These are phyloP conservation scores for Trichoderma endophyticum DNA, from an alignment of 2,329 filamentous ascomycete species.

Conservation along the genomic window DNA sequence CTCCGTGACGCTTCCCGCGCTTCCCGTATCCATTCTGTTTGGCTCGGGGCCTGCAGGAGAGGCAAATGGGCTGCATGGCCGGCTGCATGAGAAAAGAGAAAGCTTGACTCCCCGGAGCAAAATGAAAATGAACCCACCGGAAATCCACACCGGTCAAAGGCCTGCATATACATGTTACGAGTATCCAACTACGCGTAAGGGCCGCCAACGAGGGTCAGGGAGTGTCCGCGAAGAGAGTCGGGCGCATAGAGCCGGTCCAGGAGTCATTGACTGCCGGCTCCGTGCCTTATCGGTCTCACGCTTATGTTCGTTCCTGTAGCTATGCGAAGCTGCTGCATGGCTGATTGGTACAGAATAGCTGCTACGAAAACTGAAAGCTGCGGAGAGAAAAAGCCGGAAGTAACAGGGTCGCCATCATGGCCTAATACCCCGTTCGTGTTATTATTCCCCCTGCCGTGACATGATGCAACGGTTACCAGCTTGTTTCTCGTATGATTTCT, in stretches of 20 bases:
- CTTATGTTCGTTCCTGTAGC: not conserved
- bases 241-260: not conserved
- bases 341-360: not conserved
- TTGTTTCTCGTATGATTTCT: too few relatives aligned
- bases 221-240: not conserved
- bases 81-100: not conserved
- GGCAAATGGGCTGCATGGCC: not conserved
- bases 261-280: not conserved
- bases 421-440: not conserved
- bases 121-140: not conserved
- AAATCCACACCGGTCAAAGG: constrained; percentile 5
- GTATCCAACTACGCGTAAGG: not conserved
- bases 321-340: not conserved
- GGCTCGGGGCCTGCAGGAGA: not conserved
- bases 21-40: not conserved
- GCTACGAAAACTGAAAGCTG: not conserved
- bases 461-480: not conserved
- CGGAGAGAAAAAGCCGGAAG: not conserved
- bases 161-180: not conserved
- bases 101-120: not conserved
- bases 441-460: not conserved
- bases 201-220: not conserved
- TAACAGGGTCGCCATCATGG: not conserved
- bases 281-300: not conserved
- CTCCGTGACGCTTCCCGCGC: not conserved